These are phyloP conservation scores for Rutstroemia sydowiana DNA, from an alignment of 2,329 filamentous ascomycete species.

Conservation along the genomic window DNA sequence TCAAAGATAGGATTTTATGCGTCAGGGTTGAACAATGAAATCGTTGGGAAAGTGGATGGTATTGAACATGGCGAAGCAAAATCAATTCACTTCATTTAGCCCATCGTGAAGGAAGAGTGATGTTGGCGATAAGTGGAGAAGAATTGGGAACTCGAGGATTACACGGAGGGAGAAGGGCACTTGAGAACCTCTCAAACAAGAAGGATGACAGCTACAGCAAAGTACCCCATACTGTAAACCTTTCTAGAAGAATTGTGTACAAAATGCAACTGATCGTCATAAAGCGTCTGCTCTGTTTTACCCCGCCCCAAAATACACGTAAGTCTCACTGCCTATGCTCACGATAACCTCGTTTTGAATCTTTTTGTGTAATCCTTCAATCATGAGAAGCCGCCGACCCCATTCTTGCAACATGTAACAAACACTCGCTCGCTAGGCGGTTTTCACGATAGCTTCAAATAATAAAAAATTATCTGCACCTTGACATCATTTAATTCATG, in stretches of 20 bases:
- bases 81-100: neutral
- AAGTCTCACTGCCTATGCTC: neutral
- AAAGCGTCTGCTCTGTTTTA: neutral
- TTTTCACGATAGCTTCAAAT: conserved; percentile 4
- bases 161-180: neutral
- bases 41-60: no score
- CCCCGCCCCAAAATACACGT: neutral
- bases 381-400: neutral
- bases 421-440: neutral
- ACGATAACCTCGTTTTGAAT: neutral
- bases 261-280: no score
- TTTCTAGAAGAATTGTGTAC: no score
- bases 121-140: neutral
- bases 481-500: conserved; percentile 1
- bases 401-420: neutral
- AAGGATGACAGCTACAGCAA: neutral
- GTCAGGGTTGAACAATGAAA: no score
- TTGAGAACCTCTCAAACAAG: neutral
- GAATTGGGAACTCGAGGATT: neutral
- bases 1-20: no score
- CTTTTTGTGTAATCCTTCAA: neutral
- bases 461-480: neutral
- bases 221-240: neutral
- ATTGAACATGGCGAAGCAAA: neutral
- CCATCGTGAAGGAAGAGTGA: neutral